Evolutionary conservation across 2,329 filamentous ascomycete species (phyloP).

Genomic region (Pseudogymnoascus sp.): DNA sequence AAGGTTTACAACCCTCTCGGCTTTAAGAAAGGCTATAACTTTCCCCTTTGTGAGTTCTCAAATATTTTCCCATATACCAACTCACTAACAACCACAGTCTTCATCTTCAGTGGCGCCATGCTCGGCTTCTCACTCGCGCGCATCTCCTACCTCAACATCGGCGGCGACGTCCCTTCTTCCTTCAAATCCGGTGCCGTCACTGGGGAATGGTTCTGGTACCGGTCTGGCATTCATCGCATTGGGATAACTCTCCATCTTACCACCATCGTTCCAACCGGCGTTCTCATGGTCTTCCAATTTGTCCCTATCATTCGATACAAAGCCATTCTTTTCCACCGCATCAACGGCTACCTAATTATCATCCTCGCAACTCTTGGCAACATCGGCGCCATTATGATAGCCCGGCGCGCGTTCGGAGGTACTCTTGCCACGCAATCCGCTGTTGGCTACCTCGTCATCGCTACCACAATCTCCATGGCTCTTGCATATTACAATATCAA

Average conservation of each 20-base stretch:
- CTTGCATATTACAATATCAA: constrained; percentile 50
- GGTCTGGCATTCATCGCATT: constrained; percentile 23
- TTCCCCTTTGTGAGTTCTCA: constrained; percentile 37
- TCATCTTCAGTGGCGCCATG: constrained; percentile 20
- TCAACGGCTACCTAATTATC: constrained; percentile 49
- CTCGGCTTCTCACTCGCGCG: constrained; percentile 18
- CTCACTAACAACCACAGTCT: constrained; percentile 5
- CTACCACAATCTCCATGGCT: constrained; percentile 35
- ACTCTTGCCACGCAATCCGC: constrained; percentile 39
- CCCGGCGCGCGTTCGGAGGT: constrained; percentile 44
- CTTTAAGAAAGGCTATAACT: constrained; percentile 45
- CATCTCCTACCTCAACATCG: constrained; percentile 15
- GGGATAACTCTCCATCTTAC: constrained; percentile 40
- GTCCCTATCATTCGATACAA: constrained; percentile 39
- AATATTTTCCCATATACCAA: background rate
- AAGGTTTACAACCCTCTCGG: constrained; percentile 58
- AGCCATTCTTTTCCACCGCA: constrained; percentile 45
- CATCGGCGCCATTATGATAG: constrained; percentile 44
- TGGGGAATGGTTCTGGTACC: constrained; percentile 36
- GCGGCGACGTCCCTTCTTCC: constrained; percentile 21
- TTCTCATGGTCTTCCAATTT: constrained; percentile 41
- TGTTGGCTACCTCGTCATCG: constrained; percentile 35
- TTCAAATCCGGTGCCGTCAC: constrained; percentile 22
- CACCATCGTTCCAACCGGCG: constrained; percentile 35
- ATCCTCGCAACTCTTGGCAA: constrained; percentile 39